Conservation (phyloP, 2,329 filamentous ascomycete genomes). For the Grosmannia clavigera region DNA sequence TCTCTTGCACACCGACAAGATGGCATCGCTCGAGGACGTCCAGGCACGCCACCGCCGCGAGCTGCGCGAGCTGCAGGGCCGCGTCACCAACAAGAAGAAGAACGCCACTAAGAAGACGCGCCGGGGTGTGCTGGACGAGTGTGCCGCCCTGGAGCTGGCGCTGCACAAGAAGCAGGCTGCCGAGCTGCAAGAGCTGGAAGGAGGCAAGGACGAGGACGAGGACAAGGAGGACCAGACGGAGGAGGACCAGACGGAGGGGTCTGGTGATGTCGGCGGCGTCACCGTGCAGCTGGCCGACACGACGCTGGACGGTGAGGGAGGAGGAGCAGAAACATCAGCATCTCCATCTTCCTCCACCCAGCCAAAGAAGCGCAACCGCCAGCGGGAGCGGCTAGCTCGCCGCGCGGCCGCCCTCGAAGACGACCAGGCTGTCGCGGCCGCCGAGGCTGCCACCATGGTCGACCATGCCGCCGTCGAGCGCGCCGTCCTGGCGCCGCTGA, state of each 20-base stretch:
- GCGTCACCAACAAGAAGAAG: constrained; percentile 93
- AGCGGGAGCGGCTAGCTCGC: constrained; percentile 82
- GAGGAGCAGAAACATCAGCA: not conserved
- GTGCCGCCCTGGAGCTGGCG: constrained; percentile 55
- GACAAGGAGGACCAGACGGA: constrained; percentile 11
- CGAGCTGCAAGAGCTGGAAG: constrained; percentile 36
- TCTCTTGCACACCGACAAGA: constrained; percentile 14
- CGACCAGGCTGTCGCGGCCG: constrained; percentile 51
- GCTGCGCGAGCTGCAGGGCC: constrained; percentile 70
- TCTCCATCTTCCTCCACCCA: constrained; percentile 8
- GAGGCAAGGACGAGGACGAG: constrained; percentile 14
- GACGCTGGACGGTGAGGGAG: constrained; percentile 9
- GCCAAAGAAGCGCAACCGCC: constrained; percentile 70
- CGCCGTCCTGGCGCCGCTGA: constrained; percentile 54
- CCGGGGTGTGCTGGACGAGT: constrained; percentile 65
- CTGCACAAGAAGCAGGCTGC: constrained; percentile 53
- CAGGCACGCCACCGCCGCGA: constrained; percentile 78
- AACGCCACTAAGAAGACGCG: constrained; percentile 79
- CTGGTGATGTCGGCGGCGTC: constrained; percentile 6
- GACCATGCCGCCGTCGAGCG: constrained; percentile 61
- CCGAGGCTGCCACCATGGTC: constrained; percentile 63
- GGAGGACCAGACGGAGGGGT: not conserved
- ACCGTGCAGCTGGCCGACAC: constrained; percentile 6
- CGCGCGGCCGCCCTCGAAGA: constrained; percentile 76
- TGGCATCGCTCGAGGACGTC: constrained; percentile 58